These are phyloP conservation scores for Linnemannia elongata DNA, from an alignment of 192 early-diverging fungal genomes.

Conservation along the genomic window DNA sequence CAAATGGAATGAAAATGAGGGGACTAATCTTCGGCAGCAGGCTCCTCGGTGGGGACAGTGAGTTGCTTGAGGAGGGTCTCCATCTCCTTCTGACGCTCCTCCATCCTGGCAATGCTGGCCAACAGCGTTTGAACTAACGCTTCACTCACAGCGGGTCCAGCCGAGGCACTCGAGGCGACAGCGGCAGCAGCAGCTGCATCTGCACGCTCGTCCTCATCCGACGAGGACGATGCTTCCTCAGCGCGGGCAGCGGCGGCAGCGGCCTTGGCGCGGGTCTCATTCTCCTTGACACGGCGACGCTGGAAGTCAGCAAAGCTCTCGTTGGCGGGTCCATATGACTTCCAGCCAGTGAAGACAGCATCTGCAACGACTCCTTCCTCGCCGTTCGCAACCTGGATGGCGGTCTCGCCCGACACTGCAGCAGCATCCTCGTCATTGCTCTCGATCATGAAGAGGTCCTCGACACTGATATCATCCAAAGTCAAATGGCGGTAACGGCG, in stretches of 20 bases:
- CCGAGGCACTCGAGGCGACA: background rate
- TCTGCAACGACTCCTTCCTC: slow-evolving; percentile 29
- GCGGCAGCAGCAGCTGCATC: background rate
- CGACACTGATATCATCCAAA: slow-evolving; percentile 27
- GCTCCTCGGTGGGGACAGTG: background rate
- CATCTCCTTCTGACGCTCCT: slow-evolving; percentile 43
- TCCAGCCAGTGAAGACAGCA: slow-evolving; percentile 4
- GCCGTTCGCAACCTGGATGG: slow-evolving; percentile 17
- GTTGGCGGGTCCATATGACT: background rate
- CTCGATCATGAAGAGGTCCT: slow-evolving; percentile 40
- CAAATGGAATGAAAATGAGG: background rate
- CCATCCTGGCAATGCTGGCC: slow-evolving; percentile 49
- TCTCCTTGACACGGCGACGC: slow-evolving; percentile 26
- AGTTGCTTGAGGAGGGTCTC: slow-evolving; percentile 18
- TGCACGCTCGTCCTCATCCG: slow-evolving; percentile 3
- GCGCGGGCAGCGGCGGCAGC: background rate
- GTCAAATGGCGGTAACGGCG: slow-evolving; percentile 42
- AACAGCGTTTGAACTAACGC: slow-evolving; percentile 41
- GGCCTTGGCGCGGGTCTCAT: slow-evolving; percentile 23
- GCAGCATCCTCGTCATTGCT: background rate
- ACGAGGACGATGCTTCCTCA: background rate
- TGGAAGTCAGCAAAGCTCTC: slow-evolving; percentile 45
- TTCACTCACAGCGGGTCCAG: slow-evolving; percentile 22
- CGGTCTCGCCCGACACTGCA: background rate
- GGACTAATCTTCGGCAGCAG: background rate